These are phyloP conservation scores for Polysphondylium violaceum DNA, from an alignment of 78 protist species.

Conservation along the genomic window DNA sequence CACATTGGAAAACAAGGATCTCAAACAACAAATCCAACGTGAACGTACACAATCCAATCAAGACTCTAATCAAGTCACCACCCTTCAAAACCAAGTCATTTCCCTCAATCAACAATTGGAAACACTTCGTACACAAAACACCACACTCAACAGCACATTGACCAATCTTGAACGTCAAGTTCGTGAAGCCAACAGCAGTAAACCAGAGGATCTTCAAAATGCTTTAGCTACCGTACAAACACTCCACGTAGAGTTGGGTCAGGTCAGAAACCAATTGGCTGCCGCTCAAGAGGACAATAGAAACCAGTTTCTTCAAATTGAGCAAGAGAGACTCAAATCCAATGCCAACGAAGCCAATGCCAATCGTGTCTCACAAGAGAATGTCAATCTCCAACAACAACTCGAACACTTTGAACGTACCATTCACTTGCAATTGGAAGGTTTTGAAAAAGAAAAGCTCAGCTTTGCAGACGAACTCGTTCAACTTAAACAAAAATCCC, in stretches of 20 bases:
- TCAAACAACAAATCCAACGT: background rate
- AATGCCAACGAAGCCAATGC: slow-evolving; percentile 2
- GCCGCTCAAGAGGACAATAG: slow-evolving; percentile 31
- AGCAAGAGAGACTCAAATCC: slow-evolving; percentile 58
- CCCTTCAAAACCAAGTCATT: slow-evolving; percentile 44
- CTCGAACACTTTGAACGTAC: slow-evolving; percentile 36
- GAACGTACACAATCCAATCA: slow-evolving; percentile 13
- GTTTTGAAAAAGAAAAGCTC: slow-evolving; percentile 22
- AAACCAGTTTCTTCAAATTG: slow-evolving; percentile 42
- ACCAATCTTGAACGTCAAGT: background rate
- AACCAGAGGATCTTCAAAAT: slow-evolving; percentile 26
- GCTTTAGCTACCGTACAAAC: slow-evolving; percentile 1
- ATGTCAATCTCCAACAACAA: slow-evolving; percentile 37
- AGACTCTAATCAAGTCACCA: slow-evolving; percentile 20
- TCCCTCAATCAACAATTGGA: slow-evolving; percentile 26
- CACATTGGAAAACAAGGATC: background rate
- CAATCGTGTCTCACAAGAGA: slow-evolving; percentile 27
- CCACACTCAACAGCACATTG: background rate
- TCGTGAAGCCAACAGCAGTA: background rate
- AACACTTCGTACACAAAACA: slow-evolving; percentile 1
- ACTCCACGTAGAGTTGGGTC: slow-evolving; percentile 28
- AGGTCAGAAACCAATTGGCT: background rate
- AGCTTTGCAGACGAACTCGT: background rate
- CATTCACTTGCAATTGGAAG: slow-evolving; percentile 33
- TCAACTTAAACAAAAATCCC: background rate